Evolutionary conservation across 139 green algal genomes (phyloP), one percentile per base, ranked within the genome.

Genomic region (Mesotaenium endlicherianum): DNA sequence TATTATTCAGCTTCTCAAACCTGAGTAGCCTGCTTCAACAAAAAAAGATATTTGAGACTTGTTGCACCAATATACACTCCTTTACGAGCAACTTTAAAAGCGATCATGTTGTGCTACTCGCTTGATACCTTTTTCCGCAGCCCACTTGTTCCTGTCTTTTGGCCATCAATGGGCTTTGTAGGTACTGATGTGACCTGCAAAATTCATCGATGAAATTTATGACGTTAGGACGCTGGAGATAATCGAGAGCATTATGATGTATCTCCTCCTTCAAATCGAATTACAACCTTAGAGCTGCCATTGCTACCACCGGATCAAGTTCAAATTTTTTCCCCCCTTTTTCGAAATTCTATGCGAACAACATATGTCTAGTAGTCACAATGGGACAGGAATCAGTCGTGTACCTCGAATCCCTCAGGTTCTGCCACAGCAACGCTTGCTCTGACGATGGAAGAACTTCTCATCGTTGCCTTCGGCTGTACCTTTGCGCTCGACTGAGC

Each of bases 141-240:
- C 30, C 96, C 96, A 20, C 87, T 94, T 49, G 96, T 99, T 45
- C 96, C 96, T 1, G 96, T 99, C 92, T 99, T 99, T 91, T 99
- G 96, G 45, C 96, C 96, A 26, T 98, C 94, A 81, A 97, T 97
- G 39, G 96, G 96, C 89, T 94, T 94, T 47, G 96, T 99, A 69
- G 94, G 84, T 44, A 97, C 91, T 16, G 87, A 88, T 60, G 93
- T 95, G 20, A 86, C 81, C 81, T 87, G 59, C 11, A 79, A 77
- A 20, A 31, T 40, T 38, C 41, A 30, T 3, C 38, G 30, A 77
- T 71, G 69, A 6, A 40, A 30, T 77, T 77, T 30, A 6, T 60
- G 42, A n/a, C 16, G n/a, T 68, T 68, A 30, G 57, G n/a, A 30
- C 57, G 57, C 57, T 68, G 57, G 57, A n/a, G 57, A 6, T 39